Conservation (phyloP, 2,329 filamentous ascomycete genomes). For the Xylaria sp. region DNA sequence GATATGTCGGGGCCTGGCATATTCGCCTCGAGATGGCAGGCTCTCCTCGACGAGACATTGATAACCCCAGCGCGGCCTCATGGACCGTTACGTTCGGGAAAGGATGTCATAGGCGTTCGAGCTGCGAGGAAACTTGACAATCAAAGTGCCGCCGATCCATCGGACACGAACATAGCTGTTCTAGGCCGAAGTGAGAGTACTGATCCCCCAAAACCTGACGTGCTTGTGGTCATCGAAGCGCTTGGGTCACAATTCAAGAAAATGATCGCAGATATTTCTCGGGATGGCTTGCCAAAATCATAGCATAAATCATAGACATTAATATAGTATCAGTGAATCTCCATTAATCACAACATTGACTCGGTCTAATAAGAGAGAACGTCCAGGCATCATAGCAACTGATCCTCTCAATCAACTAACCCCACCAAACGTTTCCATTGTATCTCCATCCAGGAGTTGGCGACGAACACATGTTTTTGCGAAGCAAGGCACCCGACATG, state of each 20-base stretch:
- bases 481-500: not conserved
- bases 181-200: constrained; percentile 48
- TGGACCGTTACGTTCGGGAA: constrained; percentile 65
- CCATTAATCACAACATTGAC: not conserved
- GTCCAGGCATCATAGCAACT: not conserved
- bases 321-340: constrained; percentile 3
- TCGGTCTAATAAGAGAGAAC: constrained; percentile 12
- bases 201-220: constrained; percentile 54
- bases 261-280: constrained; percentile 43
- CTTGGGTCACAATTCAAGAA: constrained; percentile 41
- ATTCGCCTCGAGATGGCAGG: constrained; percentile 78
- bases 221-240: constrained; percentile 46
- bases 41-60: constrained; percentile 73
- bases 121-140: constrained; percentile 58
- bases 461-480: not conserved
- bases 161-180: constrained; percentile 41
- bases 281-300: constrained; percentile 24
- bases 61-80: constrained; percentile 69
- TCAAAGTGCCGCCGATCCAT: constrained; percentile 43
- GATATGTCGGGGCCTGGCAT: constrained; percentile 73
- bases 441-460: not conserved
- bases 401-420: not conserved
- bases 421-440: not conserved
- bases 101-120: constrained; percentile 59
- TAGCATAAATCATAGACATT: constrained; percentile 1